Evolutionary conservation across 306 rosid genomes (phyloP).

Genomic region (Acacia acuminata): DNA sequence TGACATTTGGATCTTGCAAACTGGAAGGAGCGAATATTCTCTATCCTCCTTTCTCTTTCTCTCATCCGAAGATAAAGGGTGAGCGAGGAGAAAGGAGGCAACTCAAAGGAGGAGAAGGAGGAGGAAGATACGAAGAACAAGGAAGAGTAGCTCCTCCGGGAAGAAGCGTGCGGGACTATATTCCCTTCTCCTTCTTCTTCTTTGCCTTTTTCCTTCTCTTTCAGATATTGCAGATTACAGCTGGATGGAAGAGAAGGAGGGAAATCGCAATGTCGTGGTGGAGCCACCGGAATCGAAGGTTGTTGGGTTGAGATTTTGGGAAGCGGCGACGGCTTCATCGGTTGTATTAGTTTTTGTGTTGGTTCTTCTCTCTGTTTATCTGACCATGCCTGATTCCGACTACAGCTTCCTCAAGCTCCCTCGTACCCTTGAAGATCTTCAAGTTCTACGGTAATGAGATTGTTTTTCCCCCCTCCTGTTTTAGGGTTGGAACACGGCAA

Average conservation of each 20-base stretch:
- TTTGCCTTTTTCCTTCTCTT: background rate
- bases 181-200: background rate
- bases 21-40: conserved; percentile 16
- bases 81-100: background rate
- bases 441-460: conserved; percentile 56
- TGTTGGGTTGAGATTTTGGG: conserved; percentile 63
- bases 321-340: conserved; percentile 61
- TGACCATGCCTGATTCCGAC: conserved; percentile 91
- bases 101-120: background rate
- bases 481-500: background rate
- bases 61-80: background rate
- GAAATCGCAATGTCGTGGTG: conserved; percentile 23
- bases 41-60: background rate
- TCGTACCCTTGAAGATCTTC: conserved; percentile 82
- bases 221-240: background rate
- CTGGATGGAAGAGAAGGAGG: conserved; percentile 39
- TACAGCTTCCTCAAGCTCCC: conserved; percentile 98
- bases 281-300: conserved; percentile 38
- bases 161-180: background rate
- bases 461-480: background rate
- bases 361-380: conserved; percentile 69
- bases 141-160: conserved; percentile 27
- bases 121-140: background rate
- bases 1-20: conserved; percentile 7
- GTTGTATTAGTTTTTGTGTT: conserved; percentile 57